Base-by-base conservation (phyloP, 1,284 basidiomycete genomes). In the Dichomitus squalens region DNA sequence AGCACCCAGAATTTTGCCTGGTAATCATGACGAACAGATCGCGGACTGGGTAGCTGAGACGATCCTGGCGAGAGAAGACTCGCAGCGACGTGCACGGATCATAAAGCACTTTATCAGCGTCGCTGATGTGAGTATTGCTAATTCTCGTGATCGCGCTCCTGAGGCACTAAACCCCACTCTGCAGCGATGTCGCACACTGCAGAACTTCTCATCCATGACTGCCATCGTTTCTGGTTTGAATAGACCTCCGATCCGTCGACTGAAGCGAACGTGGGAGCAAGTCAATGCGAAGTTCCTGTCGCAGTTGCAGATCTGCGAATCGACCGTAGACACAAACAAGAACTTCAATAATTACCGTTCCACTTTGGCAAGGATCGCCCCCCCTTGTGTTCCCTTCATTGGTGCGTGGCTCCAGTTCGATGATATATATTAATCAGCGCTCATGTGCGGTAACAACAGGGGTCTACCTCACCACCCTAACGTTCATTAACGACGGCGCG, bases 401-500 rank as follows among this genome's bases (percentile, higher is more conserved):
- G 96, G 95, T 95, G 67, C 65, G 82, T 74, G 2, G 34, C 39
- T 11, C 6, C 29, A 31, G 29, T 52, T 41, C 20, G n/a, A 6
- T 31, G 9, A n/a, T 18, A 12, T n/a, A 21, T 11, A 21, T 18
- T 8, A 31, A 12, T 11, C 11, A 33, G 44, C 29, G 18, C 35
- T 50, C 38, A 36, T 51, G 9, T 14, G 18, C 31, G n/a, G 9
- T 18, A 25, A 39, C 21, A 9, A 52, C 20, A 96, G 95, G 96
- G 66, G 92, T 98, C 54, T 98, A 97, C 78, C 83, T 99, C 20
- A 95, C 96, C 3, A 94, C 93, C 20, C 80, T 99, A 56, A 96
- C 95, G 3, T 98, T 99, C 75, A 97, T 98, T 71, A 95, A 98
- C 73, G 97, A 99, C 69, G 97, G 96, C n/a, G 96, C 96, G 70